A percentile compares a stretch with the other conserved stretches of the same genome.
Evolutionary conservation across 495 filamentous ascomycete species (phyloP).

Genomic region (Coniosporium apollinis): DNA sequence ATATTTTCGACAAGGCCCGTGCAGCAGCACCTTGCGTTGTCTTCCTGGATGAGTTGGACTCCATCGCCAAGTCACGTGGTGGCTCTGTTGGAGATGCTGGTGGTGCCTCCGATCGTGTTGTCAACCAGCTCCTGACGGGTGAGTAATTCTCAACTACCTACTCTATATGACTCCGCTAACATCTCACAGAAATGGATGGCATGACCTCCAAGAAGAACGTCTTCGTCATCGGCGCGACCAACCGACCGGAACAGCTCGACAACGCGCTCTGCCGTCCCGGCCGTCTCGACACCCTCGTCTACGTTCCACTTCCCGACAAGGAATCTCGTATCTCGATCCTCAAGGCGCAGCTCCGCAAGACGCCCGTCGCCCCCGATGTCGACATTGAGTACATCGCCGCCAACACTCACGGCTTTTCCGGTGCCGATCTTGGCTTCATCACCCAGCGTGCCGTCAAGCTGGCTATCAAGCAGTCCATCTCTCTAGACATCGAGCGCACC

Average conservation of each 20-base stretch:
- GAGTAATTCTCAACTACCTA: constrained; percentile 24
- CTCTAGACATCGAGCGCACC: constrained; percentile 66
- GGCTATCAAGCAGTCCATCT: constrained; percentile 96
- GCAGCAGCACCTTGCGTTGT: constrained; percentile 97
- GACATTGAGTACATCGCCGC: constrained; percentile 83
- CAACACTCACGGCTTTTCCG: constrained; percentile 97
- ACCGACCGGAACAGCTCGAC: constrained; percentile 95
- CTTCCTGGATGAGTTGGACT: constrained; percentile 97
- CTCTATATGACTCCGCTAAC: constrained; percentile 25
- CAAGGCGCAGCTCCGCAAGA: constrained; percentile 95
- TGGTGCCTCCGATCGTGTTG: constrained; percentile 96
- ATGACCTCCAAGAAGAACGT: constrained; percentile 99
- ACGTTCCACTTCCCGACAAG: constrained; percentile 91
- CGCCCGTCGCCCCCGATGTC: constrained; percentile 75
- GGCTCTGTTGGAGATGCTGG: constrained; percentile 93
- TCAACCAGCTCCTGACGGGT: constrained; percentile 98
- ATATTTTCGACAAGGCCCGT: constrained; percentile 99
- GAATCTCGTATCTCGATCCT: constrained; percentile 72
- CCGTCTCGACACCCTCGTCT: constrained; percentile 95
- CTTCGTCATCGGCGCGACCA: constrained; percentile 97
- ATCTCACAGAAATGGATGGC: constrained; percentile 77
- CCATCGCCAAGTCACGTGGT: constrained; percentile 97
- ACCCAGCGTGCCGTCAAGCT: constrained; percentile 98
- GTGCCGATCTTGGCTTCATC: constrained; percentile 98
- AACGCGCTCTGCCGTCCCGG: constrained; percentile 94